phyloP scores from a whole-genome alignment of 106 monocot genomes.

The Amphibolis antarctica region DNA sequence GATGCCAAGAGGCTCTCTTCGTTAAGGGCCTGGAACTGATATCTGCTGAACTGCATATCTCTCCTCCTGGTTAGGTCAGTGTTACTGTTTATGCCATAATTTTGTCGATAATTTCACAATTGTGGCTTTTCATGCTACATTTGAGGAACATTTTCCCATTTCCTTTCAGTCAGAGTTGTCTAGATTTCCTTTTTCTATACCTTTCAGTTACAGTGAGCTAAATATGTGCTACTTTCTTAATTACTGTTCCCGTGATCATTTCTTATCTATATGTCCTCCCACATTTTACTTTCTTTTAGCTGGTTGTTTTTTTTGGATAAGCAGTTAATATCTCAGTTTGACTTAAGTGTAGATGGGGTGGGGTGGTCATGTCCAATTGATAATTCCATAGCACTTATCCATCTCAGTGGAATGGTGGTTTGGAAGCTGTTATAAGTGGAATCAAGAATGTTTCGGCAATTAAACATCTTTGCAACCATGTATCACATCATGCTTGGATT shows the following conservation, averaged over 20 bases:
- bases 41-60: slow-evolving; percentile 78
- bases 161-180: slow-evolving; percentile 7
- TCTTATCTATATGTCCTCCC: too few species aligned
- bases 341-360: too few species aligned
- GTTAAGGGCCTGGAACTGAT: slow-evolving; percentile 69
- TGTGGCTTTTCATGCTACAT: slow-evolving; percentile 13
- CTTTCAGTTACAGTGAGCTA: not conserved
- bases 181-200: not conserved
- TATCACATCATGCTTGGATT: too few species aligned
- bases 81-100: slow-evolving; percentile 53
- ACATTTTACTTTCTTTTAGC: too few species aligned
- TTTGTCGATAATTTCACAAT: slow-evolving; percentile 20
- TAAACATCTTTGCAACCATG: too few species aligned
- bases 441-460: too few species aligned
- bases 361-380: too few species aligned
- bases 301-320: too few species aligned
- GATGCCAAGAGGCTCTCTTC: slow-evolving; percentile 79
- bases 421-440: too few species aligned
- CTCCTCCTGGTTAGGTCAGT: slow-evolving; percentile 88
- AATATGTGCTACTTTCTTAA: not conserved
- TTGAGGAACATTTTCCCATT: not conserved
- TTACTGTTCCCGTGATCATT: not conserved
- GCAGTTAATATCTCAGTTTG: too few species aligned
- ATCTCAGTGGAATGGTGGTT: too few species aligned
- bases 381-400: too few species aligned